These are phyloP conservation scores for Collybiopsis confluens DNA, from an alignment of 768 basidiomycete genomes.

Conservation along the genomic window DNA sequence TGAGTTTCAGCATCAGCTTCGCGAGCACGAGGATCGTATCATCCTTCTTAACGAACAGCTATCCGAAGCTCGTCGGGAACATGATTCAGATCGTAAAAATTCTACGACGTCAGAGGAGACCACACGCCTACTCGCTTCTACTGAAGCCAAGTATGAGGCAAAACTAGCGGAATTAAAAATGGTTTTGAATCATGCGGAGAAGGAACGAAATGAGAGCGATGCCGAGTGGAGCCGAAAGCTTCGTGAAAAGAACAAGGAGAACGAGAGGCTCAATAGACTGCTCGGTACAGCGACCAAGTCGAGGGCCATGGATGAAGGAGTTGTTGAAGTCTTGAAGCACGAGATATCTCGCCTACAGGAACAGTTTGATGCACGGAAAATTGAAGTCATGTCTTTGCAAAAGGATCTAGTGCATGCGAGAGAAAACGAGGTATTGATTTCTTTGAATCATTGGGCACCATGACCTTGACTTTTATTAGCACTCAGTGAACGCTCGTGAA, in stretches of 20 bases:
- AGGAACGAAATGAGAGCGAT: constrained; percentile 83
- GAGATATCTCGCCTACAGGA: constrained; percentile 52
- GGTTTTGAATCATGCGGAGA: constrained; percentile 62
- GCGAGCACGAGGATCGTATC: constrained; percentile 72
- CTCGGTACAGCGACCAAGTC: constrained; percentile 56
- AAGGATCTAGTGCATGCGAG: constrained; percentile 42
- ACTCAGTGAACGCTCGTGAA: constrained; percentile 31
- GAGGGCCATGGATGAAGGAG: constrained; percentile 55
- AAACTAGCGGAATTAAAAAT: constrained; percentile 69
- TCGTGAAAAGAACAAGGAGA: constrained; percentile 70
- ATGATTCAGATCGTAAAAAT: constrained; percentile 39
- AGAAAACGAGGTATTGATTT: constrained; percentile 58
- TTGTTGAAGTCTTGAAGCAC: constrained; percentile 43
- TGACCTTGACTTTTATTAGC: constrained; percentile 18
- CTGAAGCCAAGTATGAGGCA: constrained; percentile 74
- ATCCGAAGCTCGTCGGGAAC: constrained; percentile 56
- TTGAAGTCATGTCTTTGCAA: constrained; percentile 53
- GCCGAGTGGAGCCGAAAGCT: constrained; percentile 87
- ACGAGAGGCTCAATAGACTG: constrained; percentile 63
- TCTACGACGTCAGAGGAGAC: constrained; percentile 61
- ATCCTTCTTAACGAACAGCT: constrained; percentile 70
- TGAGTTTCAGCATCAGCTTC: constrained; percentile 83
- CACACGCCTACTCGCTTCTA: constrained; percentile 66
- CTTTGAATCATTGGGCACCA: background rate
- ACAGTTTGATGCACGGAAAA: constrained; percentile 43